Evolutionary conservation across 1,284 basidiomycete genomes (phyloP), one percentile per base, ranked within the genome.

Genomic region (Cutaneotrichosporon sp.): DNA sequence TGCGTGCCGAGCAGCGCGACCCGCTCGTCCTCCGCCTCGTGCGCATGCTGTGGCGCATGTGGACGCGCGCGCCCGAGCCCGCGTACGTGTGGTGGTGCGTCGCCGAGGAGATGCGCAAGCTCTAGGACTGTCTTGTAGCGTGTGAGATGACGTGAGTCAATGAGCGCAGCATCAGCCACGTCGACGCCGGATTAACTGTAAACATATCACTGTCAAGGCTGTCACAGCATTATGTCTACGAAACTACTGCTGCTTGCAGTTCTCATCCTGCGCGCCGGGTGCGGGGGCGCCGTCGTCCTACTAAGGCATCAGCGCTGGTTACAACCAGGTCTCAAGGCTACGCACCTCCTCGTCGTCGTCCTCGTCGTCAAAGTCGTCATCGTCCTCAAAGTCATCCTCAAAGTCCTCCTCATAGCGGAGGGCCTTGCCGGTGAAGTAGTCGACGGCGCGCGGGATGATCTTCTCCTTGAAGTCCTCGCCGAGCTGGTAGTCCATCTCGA

Each of bases 401-500:
- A 87, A 89, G 64, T 88, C 76, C 68, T 87, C 84, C 69, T 97
- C 95, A 76, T 89, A 94, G 72, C 92, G 87, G 57, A 97, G 86
- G 20, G 94, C 93, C 82, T 97, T 95, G 73, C 95, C 95, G 20
- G 95, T 97, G 82, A 97, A 97, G 83, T 89, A 94, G 79, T 94
- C 95, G 68, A 98, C 84, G 22, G 95, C 95, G 68, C 91, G 91
- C 55, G 95, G 94, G 68, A 98, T 92, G 78, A 98, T 87, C 90
- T 93, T 91, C 80, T 98, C 95, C 83, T 98, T 98, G 74, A 99
- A 83, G 81, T 99, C 95, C 83, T 98, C 95, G 56, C 95, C 95
- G 73, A 98, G 90, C 83, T 97, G 95, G 81, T 97, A 98, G 82
- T 99, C 95, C 68, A 95, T 84, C 84, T 97, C 95, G 57, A 99